Evolutionary conservation across 371 early-diverging fungal species (phyloP).

Genomic region (Lichtheimia ramosa): DNA sequence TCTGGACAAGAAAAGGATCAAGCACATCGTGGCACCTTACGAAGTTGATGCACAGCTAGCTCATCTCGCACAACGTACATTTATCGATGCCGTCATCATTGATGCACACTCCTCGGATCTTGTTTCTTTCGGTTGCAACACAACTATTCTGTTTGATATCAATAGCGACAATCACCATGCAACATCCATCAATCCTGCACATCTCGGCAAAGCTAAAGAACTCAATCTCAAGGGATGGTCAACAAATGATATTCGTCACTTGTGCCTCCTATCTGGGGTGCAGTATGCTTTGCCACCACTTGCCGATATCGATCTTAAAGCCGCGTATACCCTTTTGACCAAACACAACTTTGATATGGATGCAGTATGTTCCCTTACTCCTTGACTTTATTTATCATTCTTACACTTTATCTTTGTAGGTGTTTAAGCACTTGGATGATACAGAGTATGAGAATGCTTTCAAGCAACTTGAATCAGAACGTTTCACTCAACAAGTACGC

Average conservation of each 20-base stretch:
- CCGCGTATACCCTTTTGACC: not conserved
- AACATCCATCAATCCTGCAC: not conserved
- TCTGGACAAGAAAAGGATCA: constrained; percentile 62
- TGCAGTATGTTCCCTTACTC: not conserved
- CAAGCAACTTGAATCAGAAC: not conserved
- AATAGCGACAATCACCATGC: constrained; percentile 78
- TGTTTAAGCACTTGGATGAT: not conserved
- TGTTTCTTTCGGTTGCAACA: too few relatives aligned
- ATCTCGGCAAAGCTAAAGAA: not conserved
- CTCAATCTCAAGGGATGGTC: not conserved
- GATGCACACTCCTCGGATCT: too few relatives aligned
- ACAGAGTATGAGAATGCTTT: not conserved
- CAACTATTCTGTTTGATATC: constrained; percentile 6
- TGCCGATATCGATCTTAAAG: not conserved
- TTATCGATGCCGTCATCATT: too few relatives aligned
- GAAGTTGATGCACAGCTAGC: constrained; percentile 99
- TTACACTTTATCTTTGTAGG: not conserved
- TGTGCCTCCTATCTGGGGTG: not conserved
- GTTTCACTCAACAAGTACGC: not conserved
- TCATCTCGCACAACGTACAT: constrained; percentile 62
- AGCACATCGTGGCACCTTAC: constrained; percentile 94
- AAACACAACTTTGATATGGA: not conserved
- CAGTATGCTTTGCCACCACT: not conserved
- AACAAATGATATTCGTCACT: not conserved
- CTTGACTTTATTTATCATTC: too few relatives aligned